Conservation (phyloP, 495 filamentous ascomycete genomes). For the Hamigera avellanea region DNA sequence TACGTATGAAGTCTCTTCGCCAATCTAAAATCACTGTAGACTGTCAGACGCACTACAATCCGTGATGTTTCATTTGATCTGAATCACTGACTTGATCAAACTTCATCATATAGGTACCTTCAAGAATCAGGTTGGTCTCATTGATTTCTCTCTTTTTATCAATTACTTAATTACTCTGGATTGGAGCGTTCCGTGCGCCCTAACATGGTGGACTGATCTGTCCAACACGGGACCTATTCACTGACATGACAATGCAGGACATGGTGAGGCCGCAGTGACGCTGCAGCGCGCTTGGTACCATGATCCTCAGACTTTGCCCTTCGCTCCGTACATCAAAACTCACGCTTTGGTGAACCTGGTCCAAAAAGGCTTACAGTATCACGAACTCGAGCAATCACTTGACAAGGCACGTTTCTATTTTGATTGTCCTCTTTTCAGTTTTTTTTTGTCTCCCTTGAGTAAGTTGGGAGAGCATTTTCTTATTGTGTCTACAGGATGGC, state of each 20-base stretch:
- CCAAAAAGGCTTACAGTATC: constrained; percentile 67
- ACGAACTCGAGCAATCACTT: constrained; percentile 53
- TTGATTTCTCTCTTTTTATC: constrained; percentile 4
- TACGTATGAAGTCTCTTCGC: constrained; percentile 40
- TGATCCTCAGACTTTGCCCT: constrained; percentile 62
- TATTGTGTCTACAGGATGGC: constrained; percentile 24
- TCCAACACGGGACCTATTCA: constrained; percentile 2
- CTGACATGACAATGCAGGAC: constrained; percentile 24
- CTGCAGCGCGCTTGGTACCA: constrained; percentile 73
- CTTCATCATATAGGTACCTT: constrained; percentile 53
- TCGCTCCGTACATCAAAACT: constrained; percentile 62
- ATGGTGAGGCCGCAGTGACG: constrained; percentile 62
- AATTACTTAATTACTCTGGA: too few species aligned
- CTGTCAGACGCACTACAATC: background rate
- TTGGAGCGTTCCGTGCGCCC: too few species aligned
- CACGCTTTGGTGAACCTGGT: constrained; percentile 65
- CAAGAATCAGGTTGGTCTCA: constrained; percentile 70
- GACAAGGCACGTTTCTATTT: constrained; percentile 34
- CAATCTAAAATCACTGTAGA: background rate
- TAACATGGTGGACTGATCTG: too few species aligned
- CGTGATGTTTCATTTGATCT: background rate
- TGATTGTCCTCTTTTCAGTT: constrained; percentile 1
- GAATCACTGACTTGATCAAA: constrained; percentile 17
- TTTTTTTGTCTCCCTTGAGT: background rate
- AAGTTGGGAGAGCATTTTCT: background rate